These are phyloP conservation scores for Grosmannia clavigera DNA, from an alignment of 2,329 filamentous ascomycete species.

Conservation along the genomic window DNA sequence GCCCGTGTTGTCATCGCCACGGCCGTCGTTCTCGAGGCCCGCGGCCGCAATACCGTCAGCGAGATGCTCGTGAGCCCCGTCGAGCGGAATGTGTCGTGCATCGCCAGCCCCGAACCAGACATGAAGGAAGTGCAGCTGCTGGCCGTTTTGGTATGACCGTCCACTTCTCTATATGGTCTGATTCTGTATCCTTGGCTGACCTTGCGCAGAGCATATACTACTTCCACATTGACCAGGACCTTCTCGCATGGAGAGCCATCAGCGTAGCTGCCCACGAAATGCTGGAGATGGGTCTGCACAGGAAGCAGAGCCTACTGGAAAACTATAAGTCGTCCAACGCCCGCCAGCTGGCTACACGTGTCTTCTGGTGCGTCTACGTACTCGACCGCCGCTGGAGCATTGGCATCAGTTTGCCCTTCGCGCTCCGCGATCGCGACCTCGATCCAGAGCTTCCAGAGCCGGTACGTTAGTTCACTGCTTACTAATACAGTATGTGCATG, in stretches of 20 bases:
- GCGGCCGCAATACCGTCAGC: constrained; percentile 19
- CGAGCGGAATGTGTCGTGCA: constrained; percentile 17
- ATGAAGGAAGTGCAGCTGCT: not conserved
- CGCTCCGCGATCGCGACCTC: constrained; percentile 32
- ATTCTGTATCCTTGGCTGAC: not conserved
- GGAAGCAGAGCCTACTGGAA: constrained; percentile 27
- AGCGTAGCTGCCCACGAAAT: constrained; percentile 31
- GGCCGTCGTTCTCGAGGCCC: constrained; percentile 20
- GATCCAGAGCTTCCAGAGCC: constrained; percentile 33
- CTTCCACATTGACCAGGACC: constrained; percentile 34
- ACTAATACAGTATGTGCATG: too few species aligned
- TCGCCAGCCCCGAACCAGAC: constrained; percentile 8
- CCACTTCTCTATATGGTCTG: not conserved
- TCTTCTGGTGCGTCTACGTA: constrained; percentile 38
- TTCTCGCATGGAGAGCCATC: constrained; percentile 35
- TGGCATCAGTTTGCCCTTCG: constrained; percentile 35
- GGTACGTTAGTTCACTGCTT: constrained; percentile 13
- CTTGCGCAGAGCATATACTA: constrained; percentile 20
- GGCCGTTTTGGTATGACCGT: not conserved
- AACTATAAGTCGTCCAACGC: constrained; percentile 16
- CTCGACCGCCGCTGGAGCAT: constrained; percentile 38
- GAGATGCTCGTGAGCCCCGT: constrained; percentile 15
- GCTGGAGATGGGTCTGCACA: constrained; percentile 33
- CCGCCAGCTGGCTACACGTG: constrained; percentile 17
- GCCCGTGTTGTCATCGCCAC: constrained; percentile 21